Percentiles rank a stretch among this genome's conserved stretches.
Evolutionary conservation across 371 early-diverging fungal genomes (phyloP).

Genomic region (Actinomortierella ambigua): DNA sequence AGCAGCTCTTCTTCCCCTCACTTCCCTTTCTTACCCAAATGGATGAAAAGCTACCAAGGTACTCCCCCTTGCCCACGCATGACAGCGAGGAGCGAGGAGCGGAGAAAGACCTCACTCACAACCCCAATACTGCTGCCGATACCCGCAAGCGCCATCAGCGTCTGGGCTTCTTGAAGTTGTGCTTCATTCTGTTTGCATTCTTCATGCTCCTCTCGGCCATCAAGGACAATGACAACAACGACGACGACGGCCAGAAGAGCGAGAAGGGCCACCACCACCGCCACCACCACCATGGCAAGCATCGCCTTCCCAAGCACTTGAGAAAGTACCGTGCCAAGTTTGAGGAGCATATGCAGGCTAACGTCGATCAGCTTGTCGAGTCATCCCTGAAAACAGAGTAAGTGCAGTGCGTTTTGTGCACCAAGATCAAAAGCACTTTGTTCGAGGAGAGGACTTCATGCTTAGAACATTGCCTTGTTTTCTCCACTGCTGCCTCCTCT

Average conservation of each 20-base stretch:
- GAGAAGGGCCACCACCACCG: slow-evolving; percentile 4
- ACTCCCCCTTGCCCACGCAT: slow-evolving; percentile 5
- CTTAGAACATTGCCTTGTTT: not conserved
- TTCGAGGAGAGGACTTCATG: too few relatives aligned
- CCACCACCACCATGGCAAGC: not conserved
- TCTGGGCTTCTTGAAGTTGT: slow-evolving; percentile 9
- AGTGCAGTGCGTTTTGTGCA: not conserved
- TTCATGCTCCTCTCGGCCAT: slow-evolving; percentile 6
- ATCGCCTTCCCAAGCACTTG: not conserved
- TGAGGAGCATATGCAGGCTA: slow-evolving; percentile 25
- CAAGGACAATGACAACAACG: slow-evolving; percentile 2
- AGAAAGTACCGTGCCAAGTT: slow-evolving; percentile 11
- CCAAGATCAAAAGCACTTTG: too few relatives aligned
- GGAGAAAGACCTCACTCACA: too few relatives aligned
- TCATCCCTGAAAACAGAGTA: slow-evolving; percentile 43
- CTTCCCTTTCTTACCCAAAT: not conserved
- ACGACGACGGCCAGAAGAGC: not conserved
- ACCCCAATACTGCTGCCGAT: not conserved
- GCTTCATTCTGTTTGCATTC: slow-evolving; percentile 9
- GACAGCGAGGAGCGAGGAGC: not conserved
- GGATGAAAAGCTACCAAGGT: slow-evolving; percentile 9
- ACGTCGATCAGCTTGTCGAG: slow-evolving; percentile 28
- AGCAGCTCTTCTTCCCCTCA: too few relatives aligned
- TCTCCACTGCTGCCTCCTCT: not conserved
- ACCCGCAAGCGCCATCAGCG: slow-evolving; percentile 1